Base-by-base conservation (phyloP, 495 filamentous ascomycete genomes). In the Chaetomium cochliodes region DNA sequence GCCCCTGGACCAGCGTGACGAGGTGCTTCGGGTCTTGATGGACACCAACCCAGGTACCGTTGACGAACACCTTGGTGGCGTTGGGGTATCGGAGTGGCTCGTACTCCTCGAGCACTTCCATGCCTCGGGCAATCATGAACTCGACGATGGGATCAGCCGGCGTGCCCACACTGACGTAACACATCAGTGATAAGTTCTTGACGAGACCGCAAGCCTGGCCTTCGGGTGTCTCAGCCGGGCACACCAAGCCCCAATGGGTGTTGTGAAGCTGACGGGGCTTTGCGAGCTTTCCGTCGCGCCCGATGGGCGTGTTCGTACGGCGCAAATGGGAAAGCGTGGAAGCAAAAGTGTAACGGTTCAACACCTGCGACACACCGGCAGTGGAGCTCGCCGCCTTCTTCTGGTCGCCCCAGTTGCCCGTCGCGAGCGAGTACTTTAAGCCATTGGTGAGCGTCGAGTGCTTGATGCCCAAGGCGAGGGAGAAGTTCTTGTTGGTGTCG, bases 251-350 rank as follows among this genome's bases (percentile, higher is more conserved):
- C 96, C 96, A 99, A 74, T 99, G 94, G 0, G 94, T 97, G 76
- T 98, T 98, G 80, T 99, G 94, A 53, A 99, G 86, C 77, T 98
- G 96, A 56, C 94, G 90, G 4, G 94, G 94, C 76, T 98, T 98
- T 47, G 96, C 96, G 67, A 99, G 92, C 77, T 99, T 99, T 62
- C 94, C 96, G 74, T 98, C 96, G 74, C 96, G 87, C 33, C 96
- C 94, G 69, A 99, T 96, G 0, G 96, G 94, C 0, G 96, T 98
- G 75, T 99, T 98, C 15, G 96, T 99, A 65, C 94, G 87, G 64
- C 96, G 87, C 71, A 99, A 83, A 88, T 98, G 96, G 7, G 96
- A 98, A 23, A 99, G 77, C 3, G 92, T 97, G 37, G 96, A 98
- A 22, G 96, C 89, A 72, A 94, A 99, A 0, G 96, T 98, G 72